Evolutionary conservation across 495 filamentous ascomycete genomes (phyloP).

Genomic region (Aspergillus olivimuriae): DNA sequence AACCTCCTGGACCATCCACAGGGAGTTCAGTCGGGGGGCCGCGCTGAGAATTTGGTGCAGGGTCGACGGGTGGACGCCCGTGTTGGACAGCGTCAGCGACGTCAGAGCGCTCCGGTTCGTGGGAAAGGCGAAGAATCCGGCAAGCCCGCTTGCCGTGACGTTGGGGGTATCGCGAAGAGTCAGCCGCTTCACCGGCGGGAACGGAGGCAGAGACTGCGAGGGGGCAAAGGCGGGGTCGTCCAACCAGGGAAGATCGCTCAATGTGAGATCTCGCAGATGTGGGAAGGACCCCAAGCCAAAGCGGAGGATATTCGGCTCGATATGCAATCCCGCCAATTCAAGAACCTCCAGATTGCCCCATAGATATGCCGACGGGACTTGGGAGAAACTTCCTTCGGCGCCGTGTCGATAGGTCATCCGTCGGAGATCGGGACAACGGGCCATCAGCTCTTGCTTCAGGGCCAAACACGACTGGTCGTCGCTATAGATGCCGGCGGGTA

Average conservation of each 20-base stretch:
- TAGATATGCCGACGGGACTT: slow-evolving; percentile 53
- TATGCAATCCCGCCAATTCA: slow-evolving; percentile 62
- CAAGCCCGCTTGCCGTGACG: slow-evolving; percentile 64
- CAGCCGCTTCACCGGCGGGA: slow-evolving; percentile 65
- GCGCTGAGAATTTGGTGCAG: slow-evolving; percentile 58
- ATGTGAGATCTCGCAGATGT: slow-evolving; percentile 61
- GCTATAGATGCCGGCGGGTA: slow-evolving; percentile 71
- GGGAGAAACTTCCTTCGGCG: slow-evolving; percentile 69
- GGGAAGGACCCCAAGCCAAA: slow-evolving; percentile 61
- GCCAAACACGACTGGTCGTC: slow-evolving; percentile 70
- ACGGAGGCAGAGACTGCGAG: slow-evolving; percentile 52
- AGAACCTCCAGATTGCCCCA: slow-evolving; percentile 79
- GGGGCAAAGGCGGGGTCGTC: slow-evolving; percentile 66
- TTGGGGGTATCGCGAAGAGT: slow-evolving; percentile 60
- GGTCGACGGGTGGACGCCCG: slow-evolving; percentile 56
- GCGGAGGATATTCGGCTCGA: slow-evolving; percentile 68
- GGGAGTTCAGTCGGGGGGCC: slow-evolving; percentile 54
- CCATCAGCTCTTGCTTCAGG: slow-evolving; percentile 76
- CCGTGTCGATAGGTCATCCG: slow-evolving; percentile 82
- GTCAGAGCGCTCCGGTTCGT: slow-evolving; percentile 45
- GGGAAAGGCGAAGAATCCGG: slow-evolving; percentile 50
- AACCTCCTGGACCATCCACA: slow-evolving; percentile 63
- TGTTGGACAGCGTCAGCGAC: slow-evolving; percentile 57
- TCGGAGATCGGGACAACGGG: slow-evolving; percentile 72
- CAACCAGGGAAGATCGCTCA: slow-evolving; percentile 61